Base-by-base conservation (phyloP, 2,329 filamentous ascomycete genomes). In the Colletotrichum tamarilloi region DNA sequence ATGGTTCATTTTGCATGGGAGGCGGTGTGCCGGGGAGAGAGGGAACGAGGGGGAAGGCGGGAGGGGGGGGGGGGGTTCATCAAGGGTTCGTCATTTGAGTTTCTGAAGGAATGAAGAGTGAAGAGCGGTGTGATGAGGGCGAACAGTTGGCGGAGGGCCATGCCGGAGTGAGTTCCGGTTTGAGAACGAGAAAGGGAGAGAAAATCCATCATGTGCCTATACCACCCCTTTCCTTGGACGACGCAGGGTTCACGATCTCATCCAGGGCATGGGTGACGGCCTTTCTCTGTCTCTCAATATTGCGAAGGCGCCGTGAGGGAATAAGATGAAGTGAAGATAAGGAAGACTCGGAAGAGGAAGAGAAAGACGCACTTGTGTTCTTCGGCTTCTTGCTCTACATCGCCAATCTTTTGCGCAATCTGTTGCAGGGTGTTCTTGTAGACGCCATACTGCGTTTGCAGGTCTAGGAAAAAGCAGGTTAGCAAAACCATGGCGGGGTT, bases 351-450 rank as follows among this genome's bases (percentile, higher is more conserved):
- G 2, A 14, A 42, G 0, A 42, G 38, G 62, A 75, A 74, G 56
- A 63, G 63, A 22, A 30, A 84, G 35, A 85, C 93, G 82, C 85
- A 98, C 97, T 98, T 98, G 88, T 99, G 97, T 83, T 99, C 97
- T 83, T 99, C 97, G 24, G 94, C 92, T 82, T 98, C 97, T 82
- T 98, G 95, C 85, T 99, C 97, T 69, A 99, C 95, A 81, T 98
- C 95, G 53, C 97, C 97, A 78, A 99, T 98, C 83, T 98, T 98
- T 80, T 95, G 93, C 35, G 97, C 97, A 79, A 99, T 92, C 80
- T 97, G 94, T 84, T 98, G 96, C 72, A 99, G 90, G 4, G 88
- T 92, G 77, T 90, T 92, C 81, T 93, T 93, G 84, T 91, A 96
- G 84, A 92, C 94, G 77, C 90, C 90, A 82, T 97, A 97, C 78